A percentile compares a stretch with the other conserved stretches of the same genome.
These are phyloP conservation scores for Fraxinus greggii DNA, from an alignment of 305 asterid species.

Conservation along the genomic window DNA sequence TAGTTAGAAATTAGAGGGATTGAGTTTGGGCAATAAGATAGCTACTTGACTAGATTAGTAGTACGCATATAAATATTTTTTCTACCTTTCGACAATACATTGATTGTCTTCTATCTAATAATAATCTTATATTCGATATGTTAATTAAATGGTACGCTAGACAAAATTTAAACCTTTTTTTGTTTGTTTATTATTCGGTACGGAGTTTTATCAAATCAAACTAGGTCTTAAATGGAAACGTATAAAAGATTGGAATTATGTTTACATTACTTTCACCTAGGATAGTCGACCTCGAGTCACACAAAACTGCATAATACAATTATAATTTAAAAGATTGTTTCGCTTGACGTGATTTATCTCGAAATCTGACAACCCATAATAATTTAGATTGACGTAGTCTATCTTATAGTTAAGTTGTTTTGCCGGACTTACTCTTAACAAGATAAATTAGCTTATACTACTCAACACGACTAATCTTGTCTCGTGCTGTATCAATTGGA, in stretches of 20 bases:
- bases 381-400: no score
- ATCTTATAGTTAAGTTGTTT: neutral
- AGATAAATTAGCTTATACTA: neutral
- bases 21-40: neutral
- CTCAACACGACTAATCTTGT: no score
- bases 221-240: neutral
- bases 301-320: neutral
- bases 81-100: neutral
- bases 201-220: neutral
- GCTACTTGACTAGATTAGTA: neutral
- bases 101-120: neutral
- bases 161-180: neutral
- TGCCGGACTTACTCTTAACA: neutral
- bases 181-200: neutral
- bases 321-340: no score
- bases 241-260: neutral
- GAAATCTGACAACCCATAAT: neutral
- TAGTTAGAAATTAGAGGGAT: neutral
- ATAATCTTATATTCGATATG: neutral
- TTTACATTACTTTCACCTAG: neutral
- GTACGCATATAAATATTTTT: neutral
- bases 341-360: neutral
- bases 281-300: neutral
- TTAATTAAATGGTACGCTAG: neutral
- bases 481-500: neutral